Percentiles rank a stretch among this genome's conserved stretches.
Evolutionary conservation across 345 rosid species (phyloP).

Genomic region (Pugionium dolabratum): DNA sequence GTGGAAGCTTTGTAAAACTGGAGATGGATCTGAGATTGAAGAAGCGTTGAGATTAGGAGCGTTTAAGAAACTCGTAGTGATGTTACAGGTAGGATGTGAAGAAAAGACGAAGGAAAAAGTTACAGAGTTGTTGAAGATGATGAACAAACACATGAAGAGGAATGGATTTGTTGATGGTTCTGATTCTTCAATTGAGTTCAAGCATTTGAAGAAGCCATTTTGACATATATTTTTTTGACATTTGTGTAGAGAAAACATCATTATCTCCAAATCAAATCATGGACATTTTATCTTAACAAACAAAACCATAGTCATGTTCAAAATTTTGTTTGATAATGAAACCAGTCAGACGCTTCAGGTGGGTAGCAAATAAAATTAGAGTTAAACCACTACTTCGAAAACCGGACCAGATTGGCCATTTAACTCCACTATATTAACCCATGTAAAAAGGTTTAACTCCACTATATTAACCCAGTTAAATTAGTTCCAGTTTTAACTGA

Average conservation of each 20-base stretch:
- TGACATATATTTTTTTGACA: slow-evolving; percentile 20
- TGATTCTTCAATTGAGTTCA: slow-evolving; percentile 73
- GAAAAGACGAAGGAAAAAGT: slow-evolving; percentile 68
- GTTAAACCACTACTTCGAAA: too few relatives aligned
- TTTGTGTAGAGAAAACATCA: slow-evolving; percentile 7
- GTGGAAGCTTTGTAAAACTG: slow-evolving; percentile 65
- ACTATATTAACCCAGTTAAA: too few relatives aligned
- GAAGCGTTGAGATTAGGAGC: slow-evolving; percentile 70
- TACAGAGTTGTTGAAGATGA: slow-evolving; percentile 65
- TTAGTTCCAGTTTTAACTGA: too few relatives aligned
- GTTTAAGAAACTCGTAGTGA: slow-evolving; percentile 77
- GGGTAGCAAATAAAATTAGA: too few relatives aligned
- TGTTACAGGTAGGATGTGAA: slow-evolving; percentile 78
- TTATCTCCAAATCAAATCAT: too few relatives aligned
- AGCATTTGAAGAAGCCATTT: slow-evolving; percentile 64
- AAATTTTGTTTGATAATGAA: too few relatives aligned
- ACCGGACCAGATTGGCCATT: too few relatives aligned
- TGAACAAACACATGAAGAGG: slow-evolving; percentile 57
- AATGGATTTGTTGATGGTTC: slow-evolving; percentile 48
- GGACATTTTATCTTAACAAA: too few relatives aligned
- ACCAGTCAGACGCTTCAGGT: too few relatives aligned
- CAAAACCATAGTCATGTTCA: too few relatives aligned
- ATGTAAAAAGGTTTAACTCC: too few relatives aligned
- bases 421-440: too few relatives aligned
- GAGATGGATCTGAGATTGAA: slow-evolving; percentile 47